A percentile compares a stretch with the other conserved stretches of the same genome.
phyloP scores from a whole-genome alignment of 345 rosid species.

The Abelmoschus esculentus region DNA sequence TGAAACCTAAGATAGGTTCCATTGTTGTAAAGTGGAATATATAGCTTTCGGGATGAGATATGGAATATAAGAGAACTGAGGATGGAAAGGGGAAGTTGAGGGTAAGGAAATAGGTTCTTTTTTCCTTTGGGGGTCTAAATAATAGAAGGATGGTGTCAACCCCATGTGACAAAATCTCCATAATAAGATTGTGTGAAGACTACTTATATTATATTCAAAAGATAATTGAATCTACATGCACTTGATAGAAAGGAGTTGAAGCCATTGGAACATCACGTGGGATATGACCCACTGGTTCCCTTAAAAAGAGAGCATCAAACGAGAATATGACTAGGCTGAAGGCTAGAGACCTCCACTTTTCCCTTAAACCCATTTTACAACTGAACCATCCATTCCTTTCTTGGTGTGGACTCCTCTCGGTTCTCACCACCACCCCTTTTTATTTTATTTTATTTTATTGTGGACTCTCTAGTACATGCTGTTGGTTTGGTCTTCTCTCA shows the following conservation, averaged over 20 bases:
- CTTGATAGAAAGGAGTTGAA: not conserved
- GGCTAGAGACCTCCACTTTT: not conserved
- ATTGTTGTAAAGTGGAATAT: constrained; percentile 27
- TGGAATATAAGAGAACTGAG: constrained; percentile 9
- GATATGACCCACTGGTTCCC: constrained; percentile 58
- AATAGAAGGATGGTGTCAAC: too few species aligned
- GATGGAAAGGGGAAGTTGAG: not conserved
- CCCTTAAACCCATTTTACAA: not conserved
- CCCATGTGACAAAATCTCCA: too few species aligned
- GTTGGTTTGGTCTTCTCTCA: not conserved
- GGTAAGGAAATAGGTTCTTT: not conserved
- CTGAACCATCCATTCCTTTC: constrained; percentile 34
- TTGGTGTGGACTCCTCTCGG: constrained; percentile 43
- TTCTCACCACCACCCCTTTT: constrained; percentile 17
- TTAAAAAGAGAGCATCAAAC: constrained; percentile 47
- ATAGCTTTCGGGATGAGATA: constrained; percentile 17
- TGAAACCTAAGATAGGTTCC: constrained; percentile 22
- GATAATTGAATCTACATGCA: too few species aligned
- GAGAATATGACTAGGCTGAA: constrained; percentile 12
- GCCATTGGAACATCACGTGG: constrained; percentile 68
- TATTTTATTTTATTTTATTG: not conserved
- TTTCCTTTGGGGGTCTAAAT: too few species aligned
- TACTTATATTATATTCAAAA: too few species aligned
- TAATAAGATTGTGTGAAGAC: too few species aligned
- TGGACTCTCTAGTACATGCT: too few species aligned